A percentile compares a stretch with the other conserved stretches of the same genome.
Evolutionary conservation across 495 filamentous ascomycete species (phyloP).

Genomic region (Trichoderma reesei): DNA sequence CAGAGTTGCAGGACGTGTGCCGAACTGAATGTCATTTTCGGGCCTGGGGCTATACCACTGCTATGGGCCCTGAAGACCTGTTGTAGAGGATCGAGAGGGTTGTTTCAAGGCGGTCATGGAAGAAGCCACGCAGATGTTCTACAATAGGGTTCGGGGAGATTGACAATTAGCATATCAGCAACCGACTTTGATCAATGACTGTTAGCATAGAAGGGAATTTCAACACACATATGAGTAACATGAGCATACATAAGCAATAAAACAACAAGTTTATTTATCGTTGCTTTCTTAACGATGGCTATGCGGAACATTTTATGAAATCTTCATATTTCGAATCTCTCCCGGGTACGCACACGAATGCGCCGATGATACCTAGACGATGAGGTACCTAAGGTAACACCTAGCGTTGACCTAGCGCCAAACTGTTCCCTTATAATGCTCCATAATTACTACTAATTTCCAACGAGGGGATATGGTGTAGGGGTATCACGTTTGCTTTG

Average conservation of each 20-base stretch:
- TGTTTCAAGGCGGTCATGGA: constrained; percentile 25
- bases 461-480: constrained; percentile 6
- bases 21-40: constrained; percentile 35
- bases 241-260: no score
- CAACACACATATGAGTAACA: no score
- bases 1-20: constrained; percentile 39
- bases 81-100: constrained; percentile 21
- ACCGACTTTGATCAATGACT: no score
- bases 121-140: constrained; percentile 20
- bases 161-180: background rate
- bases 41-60: constrained; percentile 30
- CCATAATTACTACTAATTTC: background rate
- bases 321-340: background rate
- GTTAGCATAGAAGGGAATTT: no score
- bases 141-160: constrained; percentile 14
- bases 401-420: no score
- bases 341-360: background rate
- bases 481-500: constrained; percentile 9
- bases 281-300: no score
- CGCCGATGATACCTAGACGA: no score
- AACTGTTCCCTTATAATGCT: background rate
- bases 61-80: constrained; percentile 23
- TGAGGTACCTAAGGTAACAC: no score
- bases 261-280: no score
- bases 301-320: no score